Conservation (phyloP, 768 basidiomycete species). For the Calocybe cyanea region DNA sequence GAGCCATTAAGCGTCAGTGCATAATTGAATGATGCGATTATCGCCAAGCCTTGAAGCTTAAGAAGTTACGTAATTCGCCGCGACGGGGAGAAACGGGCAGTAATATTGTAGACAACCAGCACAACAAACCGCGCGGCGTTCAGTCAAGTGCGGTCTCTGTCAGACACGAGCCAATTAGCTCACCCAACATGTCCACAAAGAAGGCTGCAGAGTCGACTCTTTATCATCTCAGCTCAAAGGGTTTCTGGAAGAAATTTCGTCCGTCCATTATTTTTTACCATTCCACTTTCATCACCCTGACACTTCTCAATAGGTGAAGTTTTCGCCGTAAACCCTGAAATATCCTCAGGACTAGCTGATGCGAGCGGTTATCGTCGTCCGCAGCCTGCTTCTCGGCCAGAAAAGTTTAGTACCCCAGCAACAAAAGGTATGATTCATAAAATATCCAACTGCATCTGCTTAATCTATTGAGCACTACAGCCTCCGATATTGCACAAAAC, state of each 20-base stretch:
- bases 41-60: no score
- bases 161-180: slow-evolving; percentile 15
- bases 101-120: no score
- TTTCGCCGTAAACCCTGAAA: slow-evolving; percentile 82
- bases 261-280: slow-evolving; percentile 20
- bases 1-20: no score
- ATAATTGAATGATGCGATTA: no score
- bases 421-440: slow-evolving; percentile 60
- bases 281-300: neutral
- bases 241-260: slow-evolving; percentile 98
- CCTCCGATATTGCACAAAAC: slow-evolving; percentile 84
- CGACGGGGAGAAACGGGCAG: no score
- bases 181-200: slow-evolving; percentile 59
- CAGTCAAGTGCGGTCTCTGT: slow-evolving; percentile 12
- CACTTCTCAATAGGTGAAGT: slow-evolving; percentile 60
- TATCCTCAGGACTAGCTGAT: slow-evolving; percentile 86
- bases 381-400: slow-evolving; percentile 84
- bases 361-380: slow-evolving; percentile 72
- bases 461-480: slow-evolving; percentile 31
- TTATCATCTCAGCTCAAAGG: slow-evolving; percentile 85
- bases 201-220: slow-evolving; percentile 84
- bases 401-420: slow-evolving; percentile 83
- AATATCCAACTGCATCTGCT: neutral
- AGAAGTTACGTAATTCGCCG: no score
- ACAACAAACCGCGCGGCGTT: no score